Base-by-base conservation (phyloP, 192 early-diverging fungal genomes). In the Oehlia diaphana region DNA sequence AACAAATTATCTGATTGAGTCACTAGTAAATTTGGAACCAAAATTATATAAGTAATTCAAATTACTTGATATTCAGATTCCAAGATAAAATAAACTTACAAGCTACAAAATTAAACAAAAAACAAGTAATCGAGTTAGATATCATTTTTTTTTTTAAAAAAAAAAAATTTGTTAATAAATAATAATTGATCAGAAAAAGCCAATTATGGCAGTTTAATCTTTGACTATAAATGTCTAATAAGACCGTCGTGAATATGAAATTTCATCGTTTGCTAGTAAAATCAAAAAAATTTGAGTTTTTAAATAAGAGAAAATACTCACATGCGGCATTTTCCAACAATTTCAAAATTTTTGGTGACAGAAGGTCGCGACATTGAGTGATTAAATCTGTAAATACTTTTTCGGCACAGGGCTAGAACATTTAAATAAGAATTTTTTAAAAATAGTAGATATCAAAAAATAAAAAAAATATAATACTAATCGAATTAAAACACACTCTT, bases 351-450 rank as follows among this genome's bases (percentile, higher is more conserved):
- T 92, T 83, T 12, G 94, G 93, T 9, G 86, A 85, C 31, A 95
- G 63, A 49, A 87, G 62, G 10, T 83, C 88, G 3, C 90, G 85
- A 75, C 93, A 86, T 64, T 92, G 91, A 21, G 89, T 87, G 31
- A 96, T 85, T 19, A 98, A 74, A 78, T 93, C 92, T 82, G 93
- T 92, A 72, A 96, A 91, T 3, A 94, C 86, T 63, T 92, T 94
- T 84, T 96, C 94, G 4, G 95, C 91, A 79, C 95, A 95, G 10
- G 91, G 87, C 87, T 95, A 85, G 61, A n/a, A 8, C 2, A 42
- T 13, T 39, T 16, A 35, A 77, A 21, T 16, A 63, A 39, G 19
- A 16, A 33, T n/a, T 49, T 53, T 28, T 28, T 42, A 65, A n/a
- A 64, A 61, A 65, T 14, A 64, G 39, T 64, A 35, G 10, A 37